phyloP scores from a whole-genome alignment of 805 yeast species.

The Candida ortonii region DNA sequence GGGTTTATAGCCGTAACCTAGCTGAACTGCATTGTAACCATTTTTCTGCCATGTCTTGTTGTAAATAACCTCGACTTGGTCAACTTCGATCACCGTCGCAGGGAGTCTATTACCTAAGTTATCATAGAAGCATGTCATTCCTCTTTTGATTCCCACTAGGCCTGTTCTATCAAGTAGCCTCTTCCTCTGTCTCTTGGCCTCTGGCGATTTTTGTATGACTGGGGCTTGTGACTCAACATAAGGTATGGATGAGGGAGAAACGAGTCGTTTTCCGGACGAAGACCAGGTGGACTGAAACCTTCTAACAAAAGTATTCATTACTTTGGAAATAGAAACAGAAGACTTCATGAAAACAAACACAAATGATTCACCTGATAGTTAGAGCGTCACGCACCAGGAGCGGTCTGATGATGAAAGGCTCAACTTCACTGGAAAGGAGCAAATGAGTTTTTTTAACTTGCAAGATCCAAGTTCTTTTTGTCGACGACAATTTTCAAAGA shows the following conservation, averaged over 20 bases:
- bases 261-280: constrained; percentile 21
- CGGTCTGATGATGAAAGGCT: too few species aligned
- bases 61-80: constrained; percentile 80
- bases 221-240: constrained; percentile 46
- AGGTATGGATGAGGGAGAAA: constrained; percentile 52
- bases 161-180: constrained; percentile 80
- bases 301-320: constrained; percentile 8
- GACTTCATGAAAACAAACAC: background rate
- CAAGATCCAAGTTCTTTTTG: too few species aligned
- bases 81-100: constrained; percentile 84
- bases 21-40: constrained; percentile 82
- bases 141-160: constrained; percentile 75
- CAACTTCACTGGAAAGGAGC: too few species aligned
- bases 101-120: constrained; percentile 66
- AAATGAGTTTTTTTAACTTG: too few species aligned
- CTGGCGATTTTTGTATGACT: constrained; percentile 62
- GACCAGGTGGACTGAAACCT: constrained; percentile 38
- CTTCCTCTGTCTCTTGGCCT: constrained; percentile 66
- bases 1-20: constrained; percentile 76
- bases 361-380: too few species aligned
- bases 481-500: too few species aligned
- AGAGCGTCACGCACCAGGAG: too few species aligned
- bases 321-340: constrained; percentile 2
- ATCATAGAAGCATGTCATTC: constrained; percentile 85
- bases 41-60: constrained; percentile 67